Evolutionary conservation across 257 asterid species (phyloP).

Genomic region (Datura wrightii): DNA sequence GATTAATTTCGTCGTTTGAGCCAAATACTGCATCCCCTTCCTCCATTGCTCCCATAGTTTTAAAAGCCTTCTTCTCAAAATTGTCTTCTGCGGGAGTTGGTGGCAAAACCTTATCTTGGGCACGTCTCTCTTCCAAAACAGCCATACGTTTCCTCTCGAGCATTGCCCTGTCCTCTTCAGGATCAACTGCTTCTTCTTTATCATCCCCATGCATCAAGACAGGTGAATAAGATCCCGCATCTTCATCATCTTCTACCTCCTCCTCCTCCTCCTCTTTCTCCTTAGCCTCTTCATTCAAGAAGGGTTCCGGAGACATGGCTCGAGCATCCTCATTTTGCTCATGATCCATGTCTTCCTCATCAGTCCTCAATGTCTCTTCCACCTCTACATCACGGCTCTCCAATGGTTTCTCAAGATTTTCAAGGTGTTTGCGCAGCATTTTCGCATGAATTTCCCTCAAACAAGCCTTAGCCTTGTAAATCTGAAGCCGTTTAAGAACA

Average conservation of each 20-base stretch:
- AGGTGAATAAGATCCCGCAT: constrained; percentile 83
- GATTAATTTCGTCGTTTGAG: constrained; percentile 73
- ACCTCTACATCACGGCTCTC: constrained; percentile 50
- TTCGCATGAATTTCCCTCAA: constrained; percentile 88
- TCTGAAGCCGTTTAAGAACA: constrained; percentile 81
- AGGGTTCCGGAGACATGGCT: constrained; percentile 56
- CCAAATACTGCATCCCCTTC: constrained; percentile 96
- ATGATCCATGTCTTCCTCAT: constrained; percentile 45
- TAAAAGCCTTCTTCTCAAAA: constrained; percentile 77
- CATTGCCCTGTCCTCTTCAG: constrained; percentile 85
- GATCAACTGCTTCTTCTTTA: constrained; percentile 88
- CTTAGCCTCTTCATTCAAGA: constrained; percentile 49
- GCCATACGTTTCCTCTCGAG: constrained; percentile 83
- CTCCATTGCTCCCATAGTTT: constrained; percentile 90
- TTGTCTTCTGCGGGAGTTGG: constrained; percentile 64
- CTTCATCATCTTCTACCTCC: background rate
- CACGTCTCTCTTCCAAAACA: constrained; percentile 79
- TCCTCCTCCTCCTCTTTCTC: constrained; percentile 48
- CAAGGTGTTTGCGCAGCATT: constrained; percentile 75
- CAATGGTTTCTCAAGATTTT: constrained; percentile 62
- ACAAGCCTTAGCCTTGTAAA: constrained; percentile 95
- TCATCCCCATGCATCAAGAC: constrained; percentile 75
- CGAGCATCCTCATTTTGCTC: constrained; percentile 40
- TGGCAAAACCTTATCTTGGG: constrained; percentile 74
- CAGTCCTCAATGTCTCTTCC: constrained; percentile 44